Percentiles rank a stretch among this genome's conserved stretches.
These are phyloP conservation scores for Penicillium aurantiogriseum DNA, from an alignment of 2,329 filamentous ascomycete species.

Conservation along the genomic window DNA sequence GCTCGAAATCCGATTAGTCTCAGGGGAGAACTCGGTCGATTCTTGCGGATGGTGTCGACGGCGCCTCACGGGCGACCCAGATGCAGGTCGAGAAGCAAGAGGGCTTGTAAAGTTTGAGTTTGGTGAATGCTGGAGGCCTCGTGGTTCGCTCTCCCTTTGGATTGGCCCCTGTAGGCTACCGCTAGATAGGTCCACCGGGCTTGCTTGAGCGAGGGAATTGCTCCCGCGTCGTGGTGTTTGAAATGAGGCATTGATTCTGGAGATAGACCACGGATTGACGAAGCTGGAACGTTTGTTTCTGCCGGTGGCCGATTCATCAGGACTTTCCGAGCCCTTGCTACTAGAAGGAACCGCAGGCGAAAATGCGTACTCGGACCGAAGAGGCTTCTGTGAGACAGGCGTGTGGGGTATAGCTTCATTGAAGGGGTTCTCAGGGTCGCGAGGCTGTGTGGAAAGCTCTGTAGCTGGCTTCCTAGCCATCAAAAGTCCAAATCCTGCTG, in stretches of 20 bases:
- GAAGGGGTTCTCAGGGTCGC: background rate
- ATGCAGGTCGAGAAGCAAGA: background rate
- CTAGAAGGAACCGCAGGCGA: background rate
- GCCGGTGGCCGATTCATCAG: background rate
- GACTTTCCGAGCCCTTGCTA: background rate
- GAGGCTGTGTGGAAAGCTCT: background rate
- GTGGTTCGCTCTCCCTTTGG: background rate
- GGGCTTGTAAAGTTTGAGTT: constrained; percentile 2
- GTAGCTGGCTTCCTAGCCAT: constrained; percentile 12
- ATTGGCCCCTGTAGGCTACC: background rate
- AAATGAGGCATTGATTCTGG: constrained; percentile 15
- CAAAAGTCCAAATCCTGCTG: constrained; percentile 11
- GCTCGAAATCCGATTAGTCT: background rate
- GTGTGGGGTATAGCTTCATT: background rate
- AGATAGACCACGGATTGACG: constrained; percentile 18
- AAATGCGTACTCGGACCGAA: background rate
- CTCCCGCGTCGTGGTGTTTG: constrained; percentile 7
- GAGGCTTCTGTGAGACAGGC: background rate
- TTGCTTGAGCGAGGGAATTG: background rate
- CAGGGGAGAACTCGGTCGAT: background rate
- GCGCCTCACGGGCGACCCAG: constrained; percentile 10
- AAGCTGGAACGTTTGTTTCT: background rate
- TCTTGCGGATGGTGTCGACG: background rate
- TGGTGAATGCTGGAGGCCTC: background rate
- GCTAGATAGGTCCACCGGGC: background rate